These are phyloP conservation scores for Suillus variegatus DNA, from an alignment of 768 basidiomycete species.

Conservation along the genomic window DNA sequence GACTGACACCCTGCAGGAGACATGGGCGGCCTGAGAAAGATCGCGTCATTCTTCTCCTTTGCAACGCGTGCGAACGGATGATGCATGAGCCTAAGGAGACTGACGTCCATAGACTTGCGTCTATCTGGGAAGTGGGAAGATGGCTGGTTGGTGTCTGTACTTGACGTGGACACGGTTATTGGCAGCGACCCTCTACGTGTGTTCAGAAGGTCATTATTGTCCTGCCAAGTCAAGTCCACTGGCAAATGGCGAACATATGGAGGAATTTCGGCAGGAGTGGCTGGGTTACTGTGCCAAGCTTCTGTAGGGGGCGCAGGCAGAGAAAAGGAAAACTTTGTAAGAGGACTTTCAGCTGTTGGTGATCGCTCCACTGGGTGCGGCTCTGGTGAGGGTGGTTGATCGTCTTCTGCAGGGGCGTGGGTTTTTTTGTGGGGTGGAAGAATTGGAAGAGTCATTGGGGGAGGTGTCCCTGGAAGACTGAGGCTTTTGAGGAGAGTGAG, in stretches of 20 bases:
- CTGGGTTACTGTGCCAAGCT: constrained; percentile 38
- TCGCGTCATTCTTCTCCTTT: constrained; percentile 36
- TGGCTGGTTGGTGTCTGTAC: constrained; percentile 36
- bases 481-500: constrained; percentile 11
- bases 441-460: constrained; percentile 31
- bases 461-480: constrained; percentile 25
- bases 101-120: constrained; percentile 43
- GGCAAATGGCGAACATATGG: constrained; percentile 26
- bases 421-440: constrained; percentile 44
- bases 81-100: constrained; percentile 54
- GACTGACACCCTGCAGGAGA: constrained; percentile 35
- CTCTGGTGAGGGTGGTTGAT: constrained; percentile 9
- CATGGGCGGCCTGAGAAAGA: constrained; percentile 34
- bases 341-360: constrained; percentile 10
- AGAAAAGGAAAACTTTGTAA: constrained; percentile 26
- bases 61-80: constrained; percentile 35
- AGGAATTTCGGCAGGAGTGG: constrained; percentile 24
- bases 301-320: constrained; percentile 19
- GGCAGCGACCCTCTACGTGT: constrained; percentile 60
- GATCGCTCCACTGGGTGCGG: constrained; percentile 9
- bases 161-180: constrained; percentile 28
- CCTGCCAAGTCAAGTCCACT: constrained; percentile 22
- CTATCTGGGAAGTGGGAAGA: constrained; percentile 35
- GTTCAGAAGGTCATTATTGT: constrained; percentile 34
- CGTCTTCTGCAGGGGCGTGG: constrained; percentile 24